Conservation (phyloP, 176 grass and related monocot genomes). For the Triticum turgidum region DNA sequence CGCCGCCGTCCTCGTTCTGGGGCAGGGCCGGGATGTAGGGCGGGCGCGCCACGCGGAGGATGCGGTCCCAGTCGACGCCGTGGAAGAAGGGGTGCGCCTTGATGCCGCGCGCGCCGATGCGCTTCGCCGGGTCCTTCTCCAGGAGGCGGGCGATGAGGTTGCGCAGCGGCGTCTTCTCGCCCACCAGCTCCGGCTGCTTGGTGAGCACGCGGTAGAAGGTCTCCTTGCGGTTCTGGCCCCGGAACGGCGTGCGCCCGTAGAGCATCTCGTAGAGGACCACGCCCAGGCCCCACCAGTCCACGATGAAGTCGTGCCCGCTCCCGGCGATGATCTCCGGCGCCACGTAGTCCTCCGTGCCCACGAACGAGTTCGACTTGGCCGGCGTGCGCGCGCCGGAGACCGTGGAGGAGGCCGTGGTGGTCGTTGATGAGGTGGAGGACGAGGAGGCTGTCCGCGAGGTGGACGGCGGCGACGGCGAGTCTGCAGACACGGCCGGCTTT, state of each 20-base stretch:
- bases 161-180: constrained; percentile 75
- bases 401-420: constrained; percentile 24
- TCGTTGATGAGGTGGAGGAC: constrained; percentile 39
- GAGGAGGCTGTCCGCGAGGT: constrained; percentile 47
- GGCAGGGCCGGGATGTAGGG: constrained; percentile 64
- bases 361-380: constrained; percentile 93
- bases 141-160: constrained; percentile 75
- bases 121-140: constrained; percentile 84
- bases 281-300: constrained; percentile 94
- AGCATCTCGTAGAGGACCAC: constrained; percentile 98
- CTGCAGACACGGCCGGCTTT: constrained; percentile 3
- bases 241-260: constrained; percentile 93
- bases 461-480: constrained; percentile 38
- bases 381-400: constrained; percentile 20
- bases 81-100: constrained; percentile 85
- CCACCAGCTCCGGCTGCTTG: constrained; percentile 83
- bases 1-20: constrained; percentile 4
- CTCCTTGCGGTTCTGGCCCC: constrained; percentile 92
- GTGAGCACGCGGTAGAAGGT: constrained; percentile 92
- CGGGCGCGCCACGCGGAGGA: constrained; percentile 69
- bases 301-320: constrained; percentile 83
- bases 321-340: constrained; percentile 95
- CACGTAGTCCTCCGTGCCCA: constrained; percentile 98
- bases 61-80: constrained; percentile 73
- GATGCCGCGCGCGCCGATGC: constrained; percentile 56